These are phyloP conservation scores for Cantharellus anzutake DNA, from an alignment of 768 basidiomycete genomes.

Conservation along the genomic window DNA sequence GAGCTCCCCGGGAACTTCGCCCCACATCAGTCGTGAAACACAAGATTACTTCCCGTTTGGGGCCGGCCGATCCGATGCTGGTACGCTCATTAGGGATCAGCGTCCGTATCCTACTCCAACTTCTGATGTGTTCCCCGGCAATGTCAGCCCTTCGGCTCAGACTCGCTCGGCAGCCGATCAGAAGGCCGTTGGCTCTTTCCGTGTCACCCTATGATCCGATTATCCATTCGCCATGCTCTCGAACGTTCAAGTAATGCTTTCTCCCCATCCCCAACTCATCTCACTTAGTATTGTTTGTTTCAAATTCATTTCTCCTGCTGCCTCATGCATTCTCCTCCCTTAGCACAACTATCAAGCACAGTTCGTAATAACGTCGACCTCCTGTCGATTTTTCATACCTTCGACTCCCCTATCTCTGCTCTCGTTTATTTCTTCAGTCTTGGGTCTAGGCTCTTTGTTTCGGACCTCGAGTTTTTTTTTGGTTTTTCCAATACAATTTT, in stretches of 20 bases:
- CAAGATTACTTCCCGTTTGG: neutral
- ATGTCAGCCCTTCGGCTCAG: too few species aligned
- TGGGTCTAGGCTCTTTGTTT: too few species aligned
- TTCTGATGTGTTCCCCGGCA: neutral
- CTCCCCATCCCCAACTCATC: neutral
- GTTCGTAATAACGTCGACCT: too few species aligned
- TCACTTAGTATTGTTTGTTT: neutral
- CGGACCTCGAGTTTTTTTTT: too few species aligned
- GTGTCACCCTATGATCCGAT: neutral
- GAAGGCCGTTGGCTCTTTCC: neutral
- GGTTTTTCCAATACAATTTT: too few species aligned
- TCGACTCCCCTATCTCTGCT: too few species aligned
- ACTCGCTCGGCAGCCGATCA: neutral
- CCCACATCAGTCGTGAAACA: too few species aligned
- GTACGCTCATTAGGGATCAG: neutral
- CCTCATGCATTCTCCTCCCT: too few species aligned
- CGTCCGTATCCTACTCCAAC: neutral
- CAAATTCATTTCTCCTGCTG: neutral
- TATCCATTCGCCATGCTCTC: neutral
- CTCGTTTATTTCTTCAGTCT: too few species aligned
- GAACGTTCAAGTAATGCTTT: neutral
- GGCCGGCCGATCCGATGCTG: neutral
- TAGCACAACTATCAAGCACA: too few species aligned
- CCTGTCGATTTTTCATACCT: too few species aligned
- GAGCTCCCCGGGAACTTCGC: too few species aligned